phyloP scores from a whole-genome alignment of 2,329 filamentous ascomycete genomes.

The Colletotrichum endophyticum region DNA sequence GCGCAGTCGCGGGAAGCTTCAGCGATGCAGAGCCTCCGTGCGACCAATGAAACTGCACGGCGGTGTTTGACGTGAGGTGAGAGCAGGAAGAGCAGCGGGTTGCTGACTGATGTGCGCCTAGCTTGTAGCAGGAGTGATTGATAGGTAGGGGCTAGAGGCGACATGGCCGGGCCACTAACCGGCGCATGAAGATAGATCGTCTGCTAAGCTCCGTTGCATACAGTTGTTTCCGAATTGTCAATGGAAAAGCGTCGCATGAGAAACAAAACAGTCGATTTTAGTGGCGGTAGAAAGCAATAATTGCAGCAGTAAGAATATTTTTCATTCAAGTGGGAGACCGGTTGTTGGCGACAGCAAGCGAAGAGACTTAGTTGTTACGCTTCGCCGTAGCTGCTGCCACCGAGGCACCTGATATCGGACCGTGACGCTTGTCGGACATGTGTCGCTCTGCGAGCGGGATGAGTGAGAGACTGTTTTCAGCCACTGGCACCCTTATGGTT shows the following conservation, averaged over 20 bases:
- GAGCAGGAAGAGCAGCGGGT: neutral
- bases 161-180: neutral
- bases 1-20: slow-evolving; percentile 19
- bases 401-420: neutral
- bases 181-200: neutral
- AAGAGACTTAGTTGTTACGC: neutral
- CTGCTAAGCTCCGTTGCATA: neutral
- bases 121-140: neutral
- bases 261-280: neutral
- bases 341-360: neutral
- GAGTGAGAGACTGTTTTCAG: neutral
- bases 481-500: neutral
- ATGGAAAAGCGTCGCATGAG: neutral
- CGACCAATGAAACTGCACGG: neutral
- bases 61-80: neutral
- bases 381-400: neutral
- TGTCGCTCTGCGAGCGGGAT: neutral
- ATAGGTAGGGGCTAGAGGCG: neutral
- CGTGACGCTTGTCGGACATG: neutral
- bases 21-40: slow-evolving; percentile 5
- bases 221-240: neutral
- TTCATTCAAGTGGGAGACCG: neutral
- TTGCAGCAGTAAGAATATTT: neutral
- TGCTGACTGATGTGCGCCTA: neutral
- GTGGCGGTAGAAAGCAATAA: neutral